Base-by-base conservation (phyloP, 2,329 filamentous ascomycete species). In the Parafenestella ontariensis region DNA sequence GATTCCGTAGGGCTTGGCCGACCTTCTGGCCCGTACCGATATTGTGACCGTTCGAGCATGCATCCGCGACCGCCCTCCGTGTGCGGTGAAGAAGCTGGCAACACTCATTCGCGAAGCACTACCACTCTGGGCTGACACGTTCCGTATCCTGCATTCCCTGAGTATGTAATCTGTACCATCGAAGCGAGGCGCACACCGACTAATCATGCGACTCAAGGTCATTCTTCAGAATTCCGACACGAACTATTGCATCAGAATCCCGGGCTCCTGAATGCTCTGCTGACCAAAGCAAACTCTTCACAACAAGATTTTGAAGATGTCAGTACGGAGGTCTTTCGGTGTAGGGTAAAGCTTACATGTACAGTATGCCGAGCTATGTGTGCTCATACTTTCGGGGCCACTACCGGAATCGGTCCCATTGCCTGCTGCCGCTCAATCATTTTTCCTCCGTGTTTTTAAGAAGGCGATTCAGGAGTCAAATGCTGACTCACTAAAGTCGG, bases 111-210 rank as follows among this genome's bases (percentile, higher is more conserved):
- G 82, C 26, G 78, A 83, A 54, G 81, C 79, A 23, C 69, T 86
- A 31, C 77, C 81, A 29, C 76, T 79, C 41, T 84, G 82, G 71
- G 75, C 79, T 3, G 81, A 82, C 55, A 78, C 82, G 5, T 62
- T 85, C 50, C 72, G 77, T 26, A 73, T 86, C 24, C 68, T 87
- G 34, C 69, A 77, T n/a, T 68, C 62, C 33, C 77, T 87, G 26
- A 78, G 82, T 84, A 75, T 37, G 53, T 49, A 41, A 40, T 52
- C 42, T 47, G 34, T 18, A 31, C 43, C 24, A 45, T 36, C 52
- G 13, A 46, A 26, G 15, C 5, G 17, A 17, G 3, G 21, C 13
- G 13, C 49, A 28, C n/a, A 48, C 44, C 34, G 50, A 47, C 65
- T 70, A 57, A 67, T 59, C 49, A 20, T n/a, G n/a, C n/a, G 5